These are phyloP conservation scores for Phytophthora pistaciae DNA, from an alignment of 352 stramenopile species.

Conservation along the genomic window DNA sequence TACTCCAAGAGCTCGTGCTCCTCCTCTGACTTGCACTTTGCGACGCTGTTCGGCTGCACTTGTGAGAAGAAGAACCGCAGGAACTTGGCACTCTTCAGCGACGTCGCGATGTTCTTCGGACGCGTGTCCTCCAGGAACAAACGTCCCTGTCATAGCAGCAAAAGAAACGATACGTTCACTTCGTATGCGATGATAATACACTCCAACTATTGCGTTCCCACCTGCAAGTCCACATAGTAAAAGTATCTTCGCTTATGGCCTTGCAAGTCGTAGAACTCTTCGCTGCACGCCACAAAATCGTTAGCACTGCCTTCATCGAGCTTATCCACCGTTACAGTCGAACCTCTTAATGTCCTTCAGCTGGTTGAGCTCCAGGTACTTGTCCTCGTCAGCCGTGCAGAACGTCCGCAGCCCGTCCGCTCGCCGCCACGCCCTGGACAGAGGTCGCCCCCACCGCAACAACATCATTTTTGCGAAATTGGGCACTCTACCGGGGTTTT, in stretches of 20 bases:
- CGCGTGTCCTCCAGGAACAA: slow-evolving; percentile 83
- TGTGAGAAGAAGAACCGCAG: slow-evolving; percentile 86
- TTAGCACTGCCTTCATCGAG: background rate
- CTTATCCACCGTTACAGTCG: background rate
- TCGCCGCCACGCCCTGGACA: slow-evolving; percentile 14
- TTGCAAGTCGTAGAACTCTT: slow-evolving; percentile 81
- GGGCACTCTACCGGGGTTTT: background rate
- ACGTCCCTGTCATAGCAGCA: slow-evolving; percentile 46
- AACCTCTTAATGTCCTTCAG: slow-evolving; percentile 88
- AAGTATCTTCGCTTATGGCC: slow-evolving; percentile 74
- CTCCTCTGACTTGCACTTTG: slow-evolving; percentile 24
- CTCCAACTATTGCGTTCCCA: slow-evolving; percentile 13
- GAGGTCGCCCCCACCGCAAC: slow-evolving; percentile 16
- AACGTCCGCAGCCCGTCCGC: slow-evolving; percentile 16
- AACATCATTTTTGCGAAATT: slow-evolving; percentile 3
- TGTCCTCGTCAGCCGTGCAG: slow-evolving; percentile 59
- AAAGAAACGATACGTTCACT: no score
- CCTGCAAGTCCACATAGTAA: slow-evolving; percentile 88
- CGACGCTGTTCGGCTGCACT: slow-evolving; percentile 49
- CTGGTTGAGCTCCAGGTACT: slow-evolving; percentile 81
- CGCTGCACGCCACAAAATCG: slow-evolving; percentile 36
- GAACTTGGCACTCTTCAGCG: slow-evolving; percentile 85
- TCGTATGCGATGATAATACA: no score
- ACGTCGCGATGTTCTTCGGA: slow-evolving; percentile 89
- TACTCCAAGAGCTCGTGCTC: slow-evolving; percentile 70